Conservation (phyloP, 2,329 filamentous ascomycete species). For the Mariannaea sp. region DNA sequence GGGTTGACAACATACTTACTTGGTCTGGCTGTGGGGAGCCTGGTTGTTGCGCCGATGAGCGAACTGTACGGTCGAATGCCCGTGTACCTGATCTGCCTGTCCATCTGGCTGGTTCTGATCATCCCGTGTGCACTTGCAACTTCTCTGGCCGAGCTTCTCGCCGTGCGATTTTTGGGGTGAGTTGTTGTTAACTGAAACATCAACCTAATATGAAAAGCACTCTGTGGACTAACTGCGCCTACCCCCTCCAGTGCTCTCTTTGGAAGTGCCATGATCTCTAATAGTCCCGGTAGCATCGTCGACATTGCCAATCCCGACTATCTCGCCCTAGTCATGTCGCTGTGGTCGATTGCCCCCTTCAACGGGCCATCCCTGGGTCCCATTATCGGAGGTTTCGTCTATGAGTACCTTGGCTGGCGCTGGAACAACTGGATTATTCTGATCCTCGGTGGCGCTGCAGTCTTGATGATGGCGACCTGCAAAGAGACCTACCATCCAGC, state of each 20-base stretch:
- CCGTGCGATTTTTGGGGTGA: conserved; percentile 73
- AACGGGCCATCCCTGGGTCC: conserved; percentile 64
- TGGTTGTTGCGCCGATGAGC: conserved; percentile 75
- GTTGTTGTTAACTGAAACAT: conserved; percentile 26
- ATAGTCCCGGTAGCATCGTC: conserved; percentile 79
- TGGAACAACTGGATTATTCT: conserved; percentile 85
- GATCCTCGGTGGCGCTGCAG: conserved; percentile 69
- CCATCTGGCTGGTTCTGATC: conserved; percentile 68
- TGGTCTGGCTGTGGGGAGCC: conserved; percentile 72
- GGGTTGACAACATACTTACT: conserved; percentile 80
- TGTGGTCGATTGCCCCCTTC: conserved; percentile 84
- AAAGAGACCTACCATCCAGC: conserved; percentile 79
- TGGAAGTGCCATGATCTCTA: conserved; percentile 78
- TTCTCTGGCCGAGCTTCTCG: conserved; percentile 70
- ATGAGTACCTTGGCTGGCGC: conserved; percentile 78
- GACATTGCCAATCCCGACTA: conserved; percentile 83
- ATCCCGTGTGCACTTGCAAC: conserved; percentile 73
- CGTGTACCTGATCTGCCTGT: conserved; percentile 72
- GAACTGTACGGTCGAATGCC: conserved; percentile 70
- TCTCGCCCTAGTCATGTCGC: conserved; percentile 78
- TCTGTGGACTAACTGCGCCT: background rate
- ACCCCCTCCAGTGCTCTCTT: conserved; percentile 49
- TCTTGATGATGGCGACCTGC: conserved; percentile 62
- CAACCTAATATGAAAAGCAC: background rate
- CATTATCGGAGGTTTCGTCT: conserved; percentile 73